Evolutionary conservation across 2,329 filamentous ascomycete genomes (phyloP).

Genomic region (Cladophialophora carrionii): DNA sequence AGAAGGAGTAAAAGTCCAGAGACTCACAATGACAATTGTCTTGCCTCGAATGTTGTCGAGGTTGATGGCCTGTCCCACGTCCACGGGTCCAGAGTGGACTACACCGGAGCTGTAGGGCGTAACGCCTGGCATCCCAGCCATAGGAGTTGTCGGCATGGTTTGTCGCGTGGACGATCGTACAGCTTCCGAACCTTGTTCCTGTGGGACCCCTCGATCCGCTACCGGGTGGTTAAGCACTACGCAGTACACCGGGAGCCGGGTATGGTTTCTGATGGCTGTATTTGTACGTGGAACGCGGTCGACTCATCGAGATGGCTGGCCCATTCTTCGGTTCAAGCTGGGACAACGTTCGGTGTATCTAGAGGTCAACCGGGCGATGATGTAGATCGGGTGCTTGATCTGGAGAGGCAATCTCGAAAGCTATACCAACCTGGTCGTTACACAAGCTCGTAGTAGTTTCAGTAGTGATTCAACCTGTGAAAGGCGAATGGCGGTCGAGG

Average conservation of each 20-base stretch:
- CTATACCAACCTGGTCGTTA: background rate
- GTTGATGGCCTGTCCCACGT: slow-evolving; percentile 26
- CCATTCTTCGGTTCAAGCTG: background rate
- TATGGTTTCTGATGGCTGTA: background rate
- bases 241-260: background rate
- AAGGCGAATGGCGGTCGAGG: background rate
- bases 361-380: no score
- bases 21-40: slow-evolving; percentile 57
- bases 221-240: background rate
- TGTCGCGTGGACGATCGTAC: background rate
- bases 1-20: background rate
- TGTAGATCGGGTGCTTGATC: background rate
- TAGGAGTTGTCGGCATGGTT: background rate
- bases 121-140: background rate
- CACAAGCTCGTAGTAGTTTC: background rate
- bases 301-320: background rate
- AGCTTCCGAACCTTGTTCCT: background rate
- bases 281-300: background rate
- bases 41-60: slow-evolving; percentile 45
- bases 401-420: background rate
- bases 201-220: background rate
- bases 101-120: slow-evolving; percentile 20
- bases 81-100: slow-evolving; percentile 27
- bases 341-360: background rate
- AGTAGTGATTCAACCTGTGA: background rate